phyloP scores from a whole-genome alignment of 169 alveolate genomes.

The Plasmodium gonderi region DNA sequence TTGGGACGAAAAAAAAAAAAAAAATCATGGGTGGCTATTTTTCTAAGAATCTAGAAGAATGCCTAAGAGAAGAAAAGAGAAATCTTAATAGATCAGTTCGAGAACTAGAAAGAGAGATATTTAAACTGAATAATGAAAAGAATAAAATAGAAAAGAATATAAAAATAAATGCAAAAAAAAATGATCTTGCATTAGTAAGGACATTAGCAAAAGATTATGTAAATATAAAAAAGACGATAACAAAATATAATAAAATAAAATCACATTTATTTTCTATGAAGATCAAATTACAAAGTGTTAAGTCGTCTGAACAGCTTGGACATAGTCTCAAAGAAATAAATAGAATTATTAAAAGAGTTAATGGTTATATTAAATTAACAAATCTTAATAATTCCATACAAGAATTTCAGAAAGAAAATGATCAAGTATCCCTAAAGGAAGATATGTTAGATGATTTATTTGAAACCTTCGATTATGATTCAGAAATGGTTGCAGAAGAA shows the following conservation, averaged over 20 bases:
- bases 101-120: slow-evolving; percentile 52
- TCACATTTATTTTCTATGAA: slow-evolving; percentile 64
- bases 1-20: not conserved
- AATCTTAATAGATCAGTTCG: slow-evolving; percentile 41
- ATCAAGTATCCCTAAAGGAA: slow-evolving; percentile 37
- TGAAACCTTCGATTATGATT: slow-evolving; percentile 46
- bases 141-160: slow-evolving; percentile 44
- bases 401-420: slow-evolving; percentile 37
- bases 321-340: slow-evolving; percentile 25
- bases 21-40: slow-evolving; percentile 32
- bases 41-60: slow-evolving; percentile 39
- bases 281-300: slow-evolving; percentile 58
- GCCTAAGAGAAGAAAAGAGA: slow-evolving; percentile 51
- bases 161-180: slow-evolving; percentile 17
- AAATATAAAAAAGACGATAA: slow-evolving; percentile 19
- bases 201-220: slow-evolving; percentile 44
- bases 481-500: slow-evolving; percentile 45
- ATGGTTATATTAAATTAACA: slow-evolving; percentile 13
- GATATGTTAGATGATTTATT: slow-evolving; percentile 58
- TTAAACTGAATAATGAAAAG: slow-evolving; percentile 33
- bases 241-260: slow-evolving; percentile 35
- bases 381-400: slow-evolving; percentile 37
- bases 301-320: slow-evolving; percentile 63
- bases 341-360: slow-evolving; percentile 25
- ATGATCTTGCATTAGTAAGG: slow-evolving; percentile 12